phyloP scores from a whole-genome alignment of 2,329 filamentous ascomycete species.

The Botrytis aclada region DNA sequence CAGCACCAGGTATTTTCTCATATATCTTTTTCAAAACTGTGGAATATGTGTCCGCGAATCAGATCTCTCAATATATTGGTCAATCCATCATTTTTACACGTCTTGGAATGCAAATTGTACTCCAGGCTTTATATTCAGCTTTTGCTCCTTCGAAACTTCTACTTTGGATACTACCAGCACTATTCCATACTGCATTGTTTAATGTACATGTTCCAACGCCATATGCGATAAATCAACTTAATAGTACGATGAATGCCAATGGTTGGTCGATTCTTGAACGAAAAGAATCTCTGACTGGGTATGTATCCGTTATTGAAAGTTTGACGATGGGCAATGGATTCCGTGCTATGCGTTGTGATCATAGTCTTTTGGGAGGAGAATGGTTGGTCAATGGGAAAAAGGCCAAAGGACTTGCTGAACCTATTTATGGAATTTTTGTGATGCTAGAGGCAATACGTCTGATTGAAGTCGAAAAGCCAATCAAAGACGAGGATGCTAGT shows the following conservation, averaged over 20 bases:
- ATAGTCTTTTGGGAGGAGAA: slow-evolving; percentile 89
- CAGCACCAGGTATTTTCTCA: slow-evolving; percentile 61
- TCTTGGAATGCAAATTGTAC: slow-evolving; percentile 65
- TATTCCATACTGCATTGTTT: slow-evolving; percentile 66
- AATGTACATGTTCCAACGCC: slow-evolving; percentile 72
- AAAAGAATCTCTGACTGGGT: slow-evolving; percentile 83
- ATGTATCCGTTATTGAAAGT: slow-evolving; percentile 86
- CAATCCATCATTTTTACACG: slow-evolving; percentile 63
- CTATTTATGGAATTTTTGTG: slow-evolving; percentile 93
- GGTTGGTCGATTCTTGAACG: slow-evolving; percentile 78
- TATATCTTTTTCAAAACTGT: slow-evolving; percentile 60
- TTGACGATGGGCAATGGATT: slow-evolving; percentile 56
- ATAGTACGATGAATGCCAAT: slow-evolving; percentile 60
- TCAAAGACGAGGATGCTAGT: slow-evolving; percentile 62
- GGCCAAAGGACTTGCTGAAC: slow-evolving; percentile 72
- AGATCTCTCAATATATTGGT: slow-evolving; percentile 55
- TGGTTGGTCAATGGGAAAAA: slow-evolving; percentile 64
- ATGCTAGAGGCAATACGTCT: slow-evolving; percentile 91
- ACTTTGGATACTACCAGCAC: slow-evolving; percentile 64
- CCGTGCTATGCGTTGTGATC: slow-evolving; percentile 85
- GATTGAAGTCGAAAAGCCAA: slow-evolving; percentile 56
- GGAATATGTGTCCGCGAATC: slow-evolving; percentile 38
- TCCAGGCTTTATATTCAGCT: slow-evolving; percentile 62
- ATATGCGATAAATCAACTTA: slow-evolving; percentile 59
- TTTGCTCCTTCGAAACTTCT: slow-evolving; percentile 68